A percentile compares a stretch with the other conserved stretches of the same genome.
Evolutionary conservation across 768 basidiomycete species (phyloP).

Genomic region (Boletus fagicola): DNA sequence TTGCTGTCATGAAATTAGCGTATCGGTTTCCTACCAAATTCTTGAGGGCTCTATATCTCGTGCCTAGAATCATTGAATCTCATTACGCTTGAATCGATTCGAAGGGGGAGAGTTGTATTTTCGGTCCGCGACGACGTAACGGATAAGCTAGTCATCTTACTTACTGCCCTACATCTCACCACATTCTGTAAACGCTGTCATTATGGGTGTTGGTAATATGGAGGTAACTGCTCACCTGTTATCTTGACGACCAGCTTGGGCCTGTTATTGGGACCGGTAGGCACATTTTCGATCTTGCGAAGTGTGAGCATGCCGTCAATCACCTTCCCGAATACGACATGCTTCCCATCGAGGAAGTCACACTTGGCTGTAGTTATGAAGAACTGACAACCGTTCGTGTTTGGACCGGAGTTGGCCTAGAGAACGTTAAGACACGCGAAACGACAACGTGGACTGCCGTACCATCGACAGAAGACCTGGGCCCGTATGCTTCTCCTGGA

Average conservation of each 20-base stretch:
- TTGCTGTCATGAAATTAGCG: neutral
- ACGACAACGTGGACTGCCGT: slow-evolving; percentile 9
- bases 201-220: neutral
- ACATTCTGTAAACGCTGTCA: slow-evolving; percentile 41
- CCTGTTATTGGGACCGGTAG: slow-evolving; percentile 86
- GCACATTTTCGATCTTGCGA: slow-evolving; percentile 93
- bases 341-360: slow-evolving; percentile 93
- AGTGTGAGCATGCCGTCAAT: slow-evolving; percentile 94
- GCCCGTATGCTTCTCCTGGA: slow-evolving; percentile 81
- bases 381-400: slow-evolving; percentile 97
- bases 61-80: neutral
- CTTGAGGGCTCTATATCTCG: neutral
- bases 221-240: slow-evolving; percentile 52
- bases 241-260: slow-evolving; percentile 90
- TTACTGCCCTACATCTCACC: slow-evolving; percentile 50
- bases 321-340: slow-evolving; percentile 89
- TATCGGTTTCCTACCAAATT: neutral
- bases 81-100: neutral
- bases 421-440: slow-evolving; percentile 1
- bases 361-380: slow-evolving; percentile 96
- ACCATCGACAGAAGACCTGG: slow-evolving; percentile 94
- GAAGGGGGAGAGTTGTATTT: neutral
- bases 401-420: slow-evolving; percentile 92
- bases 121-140: neutral
- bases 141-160: neutral